Evolutionary conservation across 306 rosid species (phyloP), one percentile per base, ranked within the genome.

Genomic region (Prosopis cineraria): DNA sequence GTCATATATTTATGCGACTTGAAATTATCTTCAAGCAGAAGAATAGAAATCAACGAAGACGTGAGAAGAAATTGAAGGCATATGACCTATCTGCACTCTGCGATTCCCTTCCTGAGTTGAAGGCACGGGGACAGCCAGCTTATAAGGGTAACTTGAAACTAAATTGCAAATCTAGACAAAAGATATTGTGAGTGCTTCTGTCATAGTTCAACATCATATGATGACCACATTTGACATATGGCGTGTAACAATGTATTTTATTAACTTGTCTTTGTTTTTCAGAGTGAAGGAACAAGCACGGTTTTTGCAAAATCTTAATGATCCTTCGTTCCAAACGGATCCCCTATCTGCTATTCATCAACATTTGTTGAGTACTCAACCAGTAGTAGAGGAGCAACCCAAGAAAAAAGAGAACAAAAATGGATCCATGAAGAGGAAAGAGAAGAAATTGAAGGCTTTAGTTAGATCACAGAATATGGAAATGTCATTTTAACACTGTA

Each of bases 201-300:
- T 60, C 75, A 37, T 62, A 41, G 62, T 70, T 80, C 64, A 70
- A 17, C 59, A 75, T 80, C 40, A 25, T 56, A 45, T 63, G 37
- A 52, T 34, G 37, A 52, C 30, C 69, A 63, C 29, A 71, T 70
- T 75, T 37, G 34, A 29, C 29, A 11, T 34, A 63, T 64, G 64
- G 73, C 19, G 36, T 72, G 71, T 62, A 29, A 44, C 39, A 64
- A 27, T 55, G 66, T 73, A 44, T 75, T 75, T 67, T 55, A 62
- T 69, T 67, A 85, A 72, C 47, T 10, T 70, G 71, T 52, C 14
- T 78, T 33, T 19, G 11, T 79, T 53, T 72, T 31, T 85, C 88
- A 92, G 98, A 83, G 78, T 87, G 88, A 85, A 84, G 78, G 98
- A 92, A 86, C 86, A 76, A 75, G 70, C 78, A 75, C 86, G 83